Evolutionary conservation across 2,329 filamentous ascomycete genomes (phyloP).

Genomic region (Akanthomyces dipterigenus): DNA sequence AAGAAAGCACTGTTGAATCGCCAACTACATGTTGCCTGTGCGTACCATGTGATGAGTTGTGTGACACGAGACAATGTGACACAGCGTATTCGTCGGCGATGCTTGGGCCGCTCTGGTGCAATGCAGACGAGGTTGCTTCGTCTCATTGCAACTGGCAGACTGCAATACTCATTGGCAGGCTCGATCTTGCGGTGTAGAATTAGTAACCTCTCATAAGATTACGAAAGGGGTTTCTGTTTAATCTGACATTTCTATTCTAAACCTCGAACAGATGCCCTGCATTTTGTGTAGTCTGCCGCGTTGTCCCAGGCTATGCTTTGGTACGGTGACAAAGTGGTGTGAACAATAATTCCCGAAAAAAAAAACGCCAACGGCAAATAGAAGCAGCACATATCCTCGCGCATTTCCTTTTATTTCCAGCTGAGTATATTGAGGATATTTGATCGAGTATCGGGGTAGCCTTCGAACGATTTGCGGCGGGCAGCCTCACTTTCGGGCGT

Average conservation of each 20-base stretch:
- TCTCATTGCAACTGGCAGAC: background rate
- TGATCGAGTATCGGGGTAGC: conserved; percentile 27
- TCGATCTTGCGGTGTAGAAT: too few species aligned
- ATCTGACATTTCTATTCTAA: background rate
- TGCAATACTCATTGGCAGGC: too few species aligned
- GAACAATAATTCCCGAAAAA: background rate
- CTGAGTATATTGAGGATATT: conserved; percentile 29
- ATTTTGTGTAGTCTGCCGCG: too few species aligned
- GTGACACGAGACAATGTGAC: background rate
- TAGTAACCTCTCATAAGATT: too few species aligned
- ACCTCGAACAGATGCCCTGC: background rate
- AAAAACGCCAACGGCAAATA: too few species aligned
- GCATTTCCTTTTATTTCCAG: conserved; percentile 18
- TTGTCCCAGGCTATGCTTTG: background rate
- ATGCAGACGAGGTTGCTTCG: background rate
- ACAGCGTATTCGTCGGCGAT: background rate
- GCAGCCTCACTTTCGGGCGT: conserved; percentile 30
- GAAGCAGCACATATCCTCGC: background rate
- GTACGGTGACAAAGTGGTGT: background rate
- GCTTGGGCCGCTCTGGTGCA: background rate
- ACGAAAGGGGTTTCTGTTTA: too few species aligned
- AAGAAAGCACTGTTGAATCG: background rate
- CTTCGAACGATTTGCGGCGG: conserved; percentile 26
- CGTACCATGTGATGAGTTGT: background rate
- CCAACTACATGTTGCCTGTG: background rate